Base-by-base conservation (phyloP, 257 asterid species). In the Solanum peruvianum region DNA sequence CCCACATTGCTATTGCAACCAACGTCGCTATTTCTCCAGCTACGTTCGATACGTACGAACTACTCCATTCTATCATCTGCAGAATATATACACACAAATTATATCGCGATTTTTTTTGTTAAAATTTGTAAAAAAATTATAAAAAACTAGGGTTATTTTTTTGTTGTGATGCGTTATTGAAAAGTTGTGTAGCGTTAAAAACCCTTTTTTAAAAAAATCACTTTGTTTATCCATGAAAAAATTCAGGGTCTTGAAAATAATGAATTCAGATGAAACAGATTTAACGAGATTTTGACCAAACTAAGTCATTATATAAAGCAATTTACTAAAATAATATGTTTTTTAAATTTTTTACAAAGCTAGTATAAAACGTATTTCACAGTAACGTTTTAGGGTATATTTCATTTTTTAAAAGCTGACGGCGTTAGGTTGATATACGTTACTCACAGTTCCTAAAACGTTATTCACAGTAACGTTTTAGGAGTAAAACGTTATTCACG, bases 1-100 rank as follows among this genome's bases (percentile, higher is more conserved):
- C 88, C 97, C 97, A 95, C 37, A 95, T 89, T 25, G 47, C 91
- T 69, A 95, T 31, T 4, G 91, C 90, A 66, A 91, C 66, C 49
- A 91, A 90, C 3, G 88, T 87, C 5, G 97, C 96, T 5, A 93
- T 93, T 77, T 90, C 96, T 85, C 98, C 95, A 1, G 98, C 98
- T 23, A 91, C 18, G 31, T 94, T 93, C 0, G 97, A 91, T 20
- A 93, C 88, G 33, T 92, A 93, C 2, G 94, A 89, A 45, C 91
- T 88, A 88, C 95, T 92, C 96, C 96, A 94, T 77, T 90, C 71
- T 41, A 93, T 89, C 92, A 91, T 92, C 97, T 93, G 92, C 90
- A 89, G n/a, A 33, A 73, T 27, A 15, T 27, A 25, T 67, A 27
- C 33, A 13, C 33, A 66, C 9, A 66, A 66, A 66, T 66, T 27